Conservation (phyloP, 2,329 filamentous ascomycete species). For the Dothiorella sarmentorum region DNA sequence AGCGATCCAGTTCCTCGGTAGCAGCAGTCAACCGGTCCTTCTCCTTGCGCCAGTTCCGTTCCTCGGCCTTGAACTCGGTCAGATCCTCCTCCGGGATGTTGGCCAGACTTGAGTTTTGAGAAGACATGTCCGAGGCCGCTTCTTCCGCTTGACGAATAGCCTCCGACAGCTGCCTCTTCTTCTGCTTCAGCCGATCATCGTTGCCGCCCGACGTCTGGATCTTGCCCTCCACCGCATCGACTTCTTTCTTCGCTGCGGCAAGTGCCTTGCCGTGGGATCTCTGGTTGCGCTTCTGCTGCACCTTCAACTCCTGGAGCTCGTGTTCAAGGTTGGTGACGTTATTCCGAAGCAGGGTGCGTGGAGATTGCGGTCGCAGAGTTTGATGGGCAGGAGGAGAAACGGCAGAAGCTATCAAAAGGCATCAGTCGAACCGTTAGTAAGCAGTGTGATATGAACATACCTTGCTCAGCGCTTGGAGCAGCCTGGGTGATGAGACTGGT, state of each 20-base stretch:
- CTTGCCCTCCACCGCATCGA: constrained; percentile 64
- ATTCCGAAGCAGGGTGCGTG: constrained; percentile 70
- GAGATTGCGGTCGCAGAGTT: constrained; percentile 69
- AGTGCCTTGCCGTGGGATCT: constrained; percentile 72
- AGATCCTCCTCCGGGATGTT: constrained; percentile 61
- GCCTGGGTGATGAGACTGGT: constrained; percentile 67
- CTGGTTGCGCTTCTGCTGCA: constrained; percentile 65
- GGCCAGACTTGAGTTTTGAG: constrained; percentile 63
- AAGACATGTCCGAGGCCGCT: constrained; percentile 54
- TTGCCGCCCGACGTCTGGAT: constrained; percentile 65
- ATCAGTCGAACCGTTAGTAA: background rate
- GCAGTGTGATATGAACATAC: constrained; percentile 29
- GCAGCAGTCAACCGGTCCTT: constrained; percentile 49
- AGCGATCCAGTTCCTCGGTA: constrained; percentile 57
- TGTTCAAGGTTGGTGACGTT: constrained; percentile 70
- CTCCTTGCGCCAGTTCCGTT: constrained; percentile 57
- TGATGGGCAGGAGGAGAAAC: constrained; percentile 53
- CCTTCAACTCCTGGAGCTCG: constrained; percentile 66
- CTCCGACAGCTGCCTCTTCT: constrained; percentile 70
- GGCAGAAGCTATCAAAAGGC: constrained; percentile 21
- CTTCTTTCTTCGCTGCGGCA: constrained; percentile 67
- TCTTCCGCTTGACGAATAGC: constrained; percentile 69
- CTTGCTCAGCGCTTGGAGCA: constrained; percentile 57
- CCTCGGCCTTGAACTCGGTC: constrained; percentile 55
- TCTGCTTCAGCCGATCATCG: constrained; percentile 73